A percentile compares a stretch with the other conserved stretches of the same genome.
phyloP scores from a whole-genome alignment of 345 rosid species.

The Sonneratia alba region DNA sequence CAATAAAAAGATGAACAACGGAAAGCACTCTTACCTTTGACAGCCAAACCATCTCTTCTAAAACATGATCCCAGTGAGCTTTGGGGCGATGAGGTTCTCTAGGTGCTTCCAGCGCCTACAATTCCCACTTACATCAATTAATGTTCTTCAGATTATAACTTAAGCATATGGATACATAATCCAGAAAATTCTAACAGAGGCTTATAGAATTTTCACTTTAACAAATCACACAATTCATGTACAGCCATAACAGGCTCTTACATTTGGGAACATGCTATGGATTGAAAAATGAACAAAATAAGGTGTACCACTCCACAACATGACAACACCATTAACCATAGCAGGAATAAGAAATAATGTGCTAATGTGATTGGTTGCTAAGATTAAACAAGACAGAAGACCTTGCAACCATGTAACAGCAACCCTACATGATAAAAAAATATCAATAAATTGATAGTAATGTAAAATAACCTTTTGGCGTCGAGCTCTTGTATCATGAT shows the following conservation, averaged over 20 bases:
- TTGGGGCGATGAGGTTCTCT: constrained; percentile 89
- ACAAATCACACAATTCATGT: neutral
- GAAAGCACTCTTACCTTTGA: constrained; percentile 54
- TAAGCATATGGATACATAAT: neutral
- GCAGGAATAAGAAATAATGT: neutral
- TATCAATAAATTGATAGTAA: neutral
- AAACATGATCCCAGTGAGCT: constrained; percentile 98
- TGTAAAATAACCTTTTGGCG: constrained; percentile 55
- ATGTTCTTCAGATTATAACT: neutral
- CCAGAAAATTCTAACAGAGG: neutral
- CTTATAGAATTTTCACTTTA: neutral
- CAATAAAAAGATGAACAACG: neutral
- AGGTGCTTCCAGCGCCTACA: constrained; percentile 88
- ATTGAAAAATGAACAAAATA: neutral
- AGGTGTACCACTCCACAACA: neutral
- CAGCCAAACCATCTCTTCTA: constrained; percentile 97
- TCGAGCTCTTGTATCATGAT: constrained; percentile 73
- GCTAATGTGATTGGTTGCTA: neutral
- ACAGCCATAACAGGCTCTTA: neutral
- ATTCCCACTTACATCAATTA: constrained; percentile 10
- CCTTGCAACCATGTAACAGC: neutral
- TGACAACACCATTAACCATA: neutral
- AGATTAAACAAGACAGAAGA: neutral
- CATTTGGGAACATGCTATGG: neutral
- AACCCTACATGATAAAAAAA: neutral